Evolutionary conservation across 805 yeast species (phyloP), one percentile per base, ranked within the genome.

Genomic region (Metschnikowia orientalis): DNA sequence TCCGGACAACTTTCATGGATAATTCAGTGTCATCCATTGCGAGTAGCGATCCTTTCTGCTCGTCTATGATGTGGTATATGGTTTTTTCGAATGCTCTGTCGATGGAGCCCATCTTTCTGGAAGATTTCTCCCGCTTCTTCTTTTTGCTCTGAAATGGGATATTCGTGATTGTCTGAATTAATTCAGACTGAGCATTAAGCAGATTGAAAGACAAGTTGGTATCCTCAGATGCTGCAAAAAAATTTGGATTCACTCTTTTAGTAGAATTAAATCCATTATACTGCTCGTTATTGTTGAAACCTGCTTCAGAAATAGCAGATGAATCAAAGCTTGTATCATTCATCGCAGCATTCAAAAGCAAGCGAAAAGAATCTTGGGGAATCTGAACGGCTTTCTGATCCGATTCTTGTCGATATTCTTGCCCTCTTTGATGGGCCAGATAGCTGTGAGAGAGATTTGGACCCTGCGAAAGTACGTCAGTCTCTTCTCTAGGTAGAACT

Each of bases 21-120:
- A 45, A 32, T 12, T 45, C 39, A 14, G 37, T 35, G 25, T 45
- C 50, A 15, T 26, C 18, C 14, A 45, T 25, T 3, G 38, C 30
- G 15, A 32, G 27, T 4, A 37, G 30, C 2, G 20, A 8, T 6
- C 21, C 36, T 9, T 35, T 26, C n/a, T 28, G 32, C 10, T 23
- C 30, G 11, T 35, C 33, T 8, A 35, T n/a, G 9, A 41, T 30
- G 5, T 38, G 29, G 12, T 21, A 8, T 5, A 42, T 30, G 10
- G 35, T 31, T 4, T 13, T 18, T 20, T 38, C 40, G n/a, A 38
- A 27, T 15, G 38, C 24, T 4, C 34, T 32, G 18, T 24, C 31
- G 17, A 33, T 26, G 3, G 34, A 33, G 12, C 15, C 12, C 22
- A n/a, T 25, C 11, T 25, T 27, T 9, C 28, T 33, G 4, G 30